A percentile compares a stretch with the other conserved stretches of the same genome.
These are phyloP conservation scores for Candida sp. DNA, from an alignment of 1,139 yeast genomes.

Conservation along the genomic window DNA sequence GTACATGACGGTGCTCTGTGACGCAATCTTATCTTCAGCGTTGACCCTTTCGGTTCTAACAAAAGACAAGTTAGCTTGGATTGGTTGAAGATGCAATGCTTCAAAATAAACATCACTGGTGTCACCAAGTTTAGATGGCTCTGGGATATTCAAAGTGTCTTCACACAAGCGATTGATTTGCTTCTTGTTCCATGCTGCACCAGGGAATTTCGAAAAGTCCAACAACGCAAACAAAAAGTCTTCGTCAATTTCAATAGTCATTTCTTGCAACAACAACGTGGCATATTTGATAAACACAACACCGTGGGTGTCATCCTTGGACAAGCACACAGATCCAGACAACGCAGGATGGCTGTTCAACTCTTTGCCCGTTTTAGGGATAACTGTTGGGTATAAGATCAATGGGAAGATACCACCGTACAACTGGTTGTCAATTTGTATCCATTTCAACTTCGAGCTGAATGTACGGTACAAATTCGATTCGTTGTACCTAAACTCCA, in stretches of 20 bases:
- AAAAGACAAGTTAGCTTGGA: slow-evolving; percentile 87
- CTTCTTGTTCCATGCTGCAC: slow-evolving; percentile 67
- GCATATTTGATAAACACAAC: slow-evolving; percentile 91
- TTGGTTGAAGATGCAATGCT: slow-evolving; percentile 90
- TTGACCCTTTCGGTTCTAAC: slow-evolving; percentile 86
- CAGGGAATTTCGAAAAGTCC: slow-evolving; percentile 76
- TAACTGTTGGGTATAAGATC: slow-evolving; percentile 86
- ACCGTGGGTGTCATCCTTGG: slow-evolving; percentile 91
- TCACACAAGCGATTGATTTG: slow-evolving; percentile 64
- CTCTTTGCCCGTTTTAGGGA: slow-evolving; percentile 85
- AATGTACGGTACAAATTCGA: slow-evolving; percentile 84
- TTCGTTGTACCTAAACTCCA: slow-evolving; percentile 82
- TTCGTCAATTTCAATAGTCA: slow-evolving; percentile 93
- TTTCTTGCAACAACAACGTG: slow-evolving; percentile 84
- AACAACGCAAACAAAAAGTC: slow-evolving; percentile 85
- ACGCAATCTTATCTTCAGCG: slow-evolving; percentile 56
- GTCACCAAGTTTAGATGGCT: slow-evolving; percentile 62
- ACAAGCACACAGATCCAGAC: slow-evolving; percentile 81
- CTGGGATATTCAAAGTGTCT: slow-evolving; percentile 66
- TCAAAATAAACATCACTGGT: slow-evolving; percentile 89
- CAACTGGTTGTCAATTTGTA: slow-evolving; percentile 91
- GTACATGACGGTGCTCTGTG: slow-evolving; percentile 72
- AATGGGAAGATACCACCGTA: slow-evolving; percentile 92
- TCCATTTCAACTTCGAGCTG: slow-evolving; percentile 88
- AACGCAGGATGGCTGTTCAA: slow-evolving; percentile 91